Evolutionary conservation across 352 stramenopile genomes (phyloP).

Genomic region (Phytophthora cryptogea): DNA sequence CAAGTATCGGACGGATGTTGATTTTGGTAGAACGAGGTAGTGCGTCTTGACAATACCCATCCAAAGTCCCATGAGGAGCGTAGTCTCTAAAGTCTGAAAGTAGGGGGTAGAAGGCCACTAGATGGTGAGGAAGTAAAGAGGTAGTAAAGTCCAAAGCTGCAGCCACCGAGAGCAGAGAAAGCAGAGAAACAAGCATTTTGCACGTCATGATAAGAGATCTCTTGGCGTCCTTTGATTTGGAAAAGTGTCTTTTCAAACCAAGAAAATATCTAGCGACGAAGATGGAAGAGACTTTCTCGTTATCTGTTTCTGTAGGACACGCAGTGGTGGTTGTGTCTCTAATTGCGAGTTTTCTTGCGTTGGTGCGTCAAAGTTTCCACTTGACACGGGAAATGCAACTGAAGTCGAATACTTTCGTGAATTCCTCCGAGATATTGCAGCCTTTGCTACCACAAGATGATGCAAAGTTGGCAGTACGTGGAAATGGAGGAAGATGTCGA

Average conservation of each 20-base stretch:
- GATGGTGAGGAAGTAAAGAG: constrained; percentile 36
- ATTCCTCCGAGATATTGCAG: constrained; percentile 16
- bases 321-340: background rate
- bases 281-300: too few relatives aligned
- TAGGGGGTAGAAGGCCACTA: constrained; percentile 60
- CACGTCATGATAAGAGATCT: constrained; percentile 4
- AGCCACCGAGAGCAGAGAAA: constrained; percentile 6
- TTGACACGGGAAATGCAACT: constrained; percentile 1
- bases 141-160: constrained; percentile 8
- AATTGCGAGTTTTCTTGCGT: background rate
- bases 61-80: constrained; percentile 32
- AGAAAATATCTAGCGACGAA: too few relatives aligned
- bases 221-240: constrained; percentile 1
- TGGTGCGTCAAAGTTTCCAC: constrained; percentile 17
- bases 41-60: constrained; percentile 53
- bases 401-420: background rate
- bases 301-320: background rate
- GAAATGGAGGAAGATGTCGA: constrained; percentile 25
- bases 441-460: constrained; percentile 5
- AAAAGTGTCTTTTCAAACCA: background rate
- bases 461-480: background rate
- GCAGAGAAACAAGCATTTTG: constrained; percentile 6
- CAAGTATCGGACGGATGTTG: constrained; percentile 1
- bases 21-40: background rate
- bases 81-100: constrained; percentile 38